Conservation (phyloP, 2,329 filamentous ascomycete genomes). For the Fusarium solani-melongenae region DNA sequence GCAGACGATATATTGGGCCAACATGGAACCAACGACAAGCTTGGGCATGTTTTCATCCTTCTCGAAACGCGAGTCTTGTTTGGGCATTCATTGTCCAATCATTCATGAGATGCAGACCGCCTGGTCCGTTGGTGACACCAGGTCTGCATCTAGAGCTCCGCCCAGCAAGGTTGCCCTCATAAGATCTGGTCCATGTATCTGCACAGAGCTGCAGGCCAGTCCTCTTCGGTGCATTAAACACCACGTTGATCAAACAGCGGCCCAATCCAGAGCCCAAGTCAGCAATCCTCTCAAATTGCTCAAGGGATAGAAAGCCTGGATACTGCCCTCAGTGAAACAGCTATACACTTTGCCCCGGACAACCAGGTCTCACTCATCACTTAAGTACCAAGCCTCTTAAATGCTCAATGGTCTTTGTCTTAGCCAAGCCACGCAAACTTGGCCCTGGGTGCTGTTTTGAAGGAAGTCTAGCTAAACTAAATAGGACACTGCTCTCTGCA, state of each 20-base stretch:
- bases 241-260: background rate
- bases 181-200: background rate
- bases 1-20: background rate
- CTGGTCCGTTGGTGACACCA: background rate
- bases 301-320: background rate
- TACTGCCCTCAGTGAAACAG: background rate
- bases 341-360: background rate
- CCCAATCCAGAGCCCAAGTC: background rate
- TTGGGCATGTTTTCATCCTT: background rate
- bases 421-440: constrained; percentile 46
- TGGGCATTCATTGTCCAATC: background rate
- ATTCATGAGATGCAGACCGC: background rate
- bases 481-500: constrained; percentile 46
- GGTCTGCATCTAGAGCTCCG: background rate
- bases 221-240: background rate
- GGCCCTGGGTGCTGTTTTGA: constrained; percentile 44
- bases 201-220: background rate
- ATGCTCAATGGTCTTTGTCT: constrained; percentile 28
- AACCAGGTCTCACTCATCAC: constrained; percentile 3
- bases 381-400: constrained; percentile 9
- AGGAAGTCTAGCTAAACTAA: constrained; percentile 53
- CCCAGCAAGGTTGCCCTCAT: background rate
- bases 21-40: background rate
- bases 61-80: background rate
- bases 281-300: background rate